Conservation (phyloP, 2,329 filamentous ascomycete species). For the Colletotrichum musae region DNA sequence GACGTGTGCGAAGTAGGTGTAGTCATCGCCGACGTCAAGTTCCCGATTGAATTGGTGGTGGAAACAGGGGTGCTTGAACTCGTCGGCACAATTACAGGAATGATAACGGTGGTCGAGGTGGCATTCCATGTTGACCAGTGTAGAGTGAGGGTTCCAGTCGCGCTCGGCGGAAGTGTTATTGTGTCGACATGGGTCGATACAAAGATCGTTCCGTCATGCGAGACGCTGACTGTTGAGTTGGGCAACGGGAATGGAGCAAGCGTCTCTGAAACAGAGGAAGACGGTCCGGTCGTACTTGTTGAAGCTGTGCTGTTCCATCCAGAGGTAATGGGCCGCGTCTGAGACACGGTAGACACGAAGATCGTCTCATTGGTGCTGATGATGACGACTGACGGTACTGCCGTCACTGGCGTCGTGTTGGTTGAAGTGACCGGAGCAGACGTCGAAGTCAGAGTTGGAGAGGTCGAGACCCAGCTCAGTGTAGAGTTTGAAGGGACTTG, state of each 20-base stretch:
- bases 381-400: background rate
- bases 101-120: background rate
- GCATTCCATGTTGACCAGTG: background rate
- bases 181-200: slow-evolving; percentile 1
- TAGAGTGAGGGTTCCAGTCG: background rate
- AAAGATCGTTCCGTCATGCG: slow-evolving; percentile 10
- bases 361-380: slow-evolving; percentile 1
- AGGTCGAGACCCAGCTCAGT: too few relatives aligned
- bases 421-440: background rate
- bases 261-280: background rate
- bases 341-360: background rate
- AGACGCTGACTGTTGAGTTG: slow-evolving; percentile 14
- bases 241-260: background rate
- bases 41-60: background rate
- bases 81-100: background rate
- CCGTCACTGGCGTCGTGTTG: background rate
- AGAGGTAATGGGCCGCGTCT: background rate
- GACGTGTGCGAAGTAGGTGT: background rate
- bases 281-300: background rate
- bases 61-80: background rate
- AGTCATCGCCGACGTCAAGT: background rate
- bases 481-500: too few relatives aligned
- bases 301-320: slow-evolving; percentile 10
- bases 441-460: background rate
- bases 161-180: background rate